Evolutionary conservation across 2,329 filamentous ascomycete genomes (phyloP), one percentile per base, ranked within the genome.

Genomic region (Claviceps fusiformis): DNA sequence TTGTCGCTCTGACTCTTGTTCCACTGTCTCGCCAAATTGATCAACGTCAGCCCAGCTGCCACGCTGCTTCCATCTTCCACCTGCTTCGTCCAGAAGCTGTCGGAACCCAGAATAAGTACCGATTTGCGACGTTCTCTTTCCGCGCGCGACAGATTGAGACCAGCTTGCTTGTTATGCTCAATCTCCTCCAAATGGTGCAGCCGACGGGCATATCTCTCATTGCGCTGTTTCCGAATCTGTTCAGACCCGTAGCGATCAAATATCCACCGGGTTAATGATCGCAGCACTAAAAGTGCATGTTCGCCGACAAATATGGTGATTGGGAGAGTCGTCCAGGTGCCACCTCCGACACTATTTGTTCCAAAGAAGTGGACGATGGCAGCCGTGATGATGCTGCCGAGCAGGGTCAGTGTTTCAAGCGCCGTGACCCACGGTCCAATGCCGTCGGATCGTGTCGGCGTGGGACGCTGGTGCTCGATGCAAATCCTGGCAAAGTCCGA

Each of bases 401-500:
- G 69, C 85, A 86, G 87, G 2, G 82, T 80, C 13, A 90, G 72
- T 58, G 87, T 82, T 50, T 80, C 79, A 13, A 90, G 73, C 0
- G 80, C 82, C 58, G 83, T 76, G 17, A 89, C 75, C 79, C 84
- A 89, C 0, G 86, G 85, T 0, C 86, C 86, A 58, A 90, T 89
- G 4, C 82, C 85, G 63, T 89, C 86, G 0, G 83, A 77, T 6
- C 86, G 81, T 59, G 79, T 78, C 0, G 86, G 86, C 0, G 77
- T 79, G 0, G 86, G 87, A 1, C 87, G 80, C 58, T 84, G 83
- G 71, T 85, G 86, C 63, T 89, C 85, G 29, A 83, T 74, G 59
- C 83, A 87, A 55, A 90, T 86, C 63, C 89, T 90, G 69, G 87
- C 79, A 49, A 87, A 86, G 62, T 90, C 86, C 3, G 85, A 84